Evolutionary conservation across 1,284 basidiomycete genomes (phyloP), one percentile per base, ranked within the genome.

Genomic region (Ustilago xerochloae): DNA sequence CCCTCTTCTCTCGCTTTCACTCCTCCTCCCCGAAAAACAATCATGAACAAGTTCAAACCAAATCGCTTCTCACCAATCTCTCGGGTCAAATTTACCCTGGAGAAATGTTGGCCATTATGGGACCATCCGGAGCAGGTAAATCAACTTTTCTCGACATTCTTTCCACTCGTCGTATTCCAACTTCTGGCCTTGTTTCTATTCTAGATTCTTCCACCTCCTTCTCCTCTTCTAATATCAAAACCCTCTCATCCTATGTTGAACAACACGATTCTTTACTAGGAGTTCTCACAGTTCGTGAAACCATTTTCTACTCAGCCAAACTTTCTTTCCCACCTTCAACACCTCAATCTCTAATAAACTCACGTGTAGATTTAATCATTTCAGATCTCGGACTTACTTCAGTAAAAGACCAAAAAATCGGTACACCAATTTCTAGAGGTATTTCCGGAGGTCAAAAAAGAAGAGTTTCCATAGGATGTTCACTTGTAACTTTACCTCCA

Each of bases 391-490:
- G 85, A 2, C 66, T 85, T 0, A 24, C 63, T 8, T 38, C 64
- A 8, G 78, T 84, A 22, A 75, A 74, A 15, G 46, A 78, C 46
- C 77, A 83, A 50, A 65, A 72, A 10, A 85, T 87, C 56, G 86
- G 86, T 7, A 86, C 85, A 0, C 82, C 86, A 4, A 78, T 87
- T 35, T 81, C 83, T 45, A 81, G 85, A 24, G 86, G 86, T 15
- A 82, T 87, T 63, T 78, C 73, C 4, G 86, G 86, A 7, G 86
- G 86, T 1, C 85, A 86, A 64, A 85, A 84, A 54, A 63, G 85
- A 5, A 65, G 85, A 0, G 82, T 85, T 18, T 80, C 78, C 2
- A 81, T 86, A 64, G 86, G 84, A 9, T 81, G 76, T 56, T 75
- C 77, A 4, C 66, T 87, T 10, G 82, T 86, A 8, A 82, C 83